Evolutionary conservation across 1,139 yeast genomes (phyloP), one percentile per base, ranked within the genome.

Genomic region (Saccharomycopsis hybrid): DNA sequence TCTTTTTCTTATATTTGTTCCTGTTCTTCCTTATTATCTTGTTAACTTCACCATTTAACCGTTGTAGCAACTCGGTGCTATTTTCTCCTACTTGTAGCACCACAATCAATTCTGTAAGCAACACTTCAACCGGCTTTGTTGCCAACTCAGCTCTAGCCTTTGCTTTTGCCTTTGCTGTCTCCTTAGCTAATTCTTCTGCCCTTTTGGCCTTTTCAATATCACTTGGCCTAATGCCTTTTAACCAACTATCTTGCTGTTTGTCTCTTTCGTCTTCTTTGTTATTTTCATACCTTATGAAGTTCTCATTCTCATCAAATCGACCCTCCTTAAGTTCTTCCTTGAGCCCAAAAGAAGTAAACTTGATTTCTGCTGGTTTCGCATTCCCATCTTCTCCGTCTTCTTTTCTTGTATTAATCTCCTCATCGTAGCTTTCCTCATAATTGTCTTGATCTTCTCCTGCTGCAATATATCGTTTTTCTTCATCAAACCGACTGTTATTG

Each of bases 281-380:
- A 0, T 64, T 59, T 1, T 69, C 69, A 2, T 67, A 64, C 37
- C 74, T 67, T n/a, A 78, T 65, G 57, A 70, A 82, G 58, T 80
- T 82, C 1, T 89, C 88, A 38, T 76, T 78, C 32, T 67, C 71
- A 59, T 83, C 89, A 58, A 82, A 81, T 3, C 65, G 64, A 1
- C 90, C 92, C 45, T 77, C 80, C 49, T 73, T 74, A 42, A 71
- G 64, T 58, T 85, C 92, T 31, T 76, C 69, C 35, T 73, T 63
- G 47, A 85, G 64, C 59, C 77, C 74, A 64, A 85, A 85, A 0
- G 85, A 76, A 56, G 84, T 92, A 3, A 82, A 52, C 56, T 74
- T 70, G 0, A 78, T 76, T 24, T 68, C 77, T 33, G 60, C 55
- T 4, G 46, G 11, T 42, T 11, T 56, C 54, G 28, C 51, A 31